Evolutionary conservation across 129 eudicot species (phyloP).

Genomic region (Arctium lappa): DNA sequence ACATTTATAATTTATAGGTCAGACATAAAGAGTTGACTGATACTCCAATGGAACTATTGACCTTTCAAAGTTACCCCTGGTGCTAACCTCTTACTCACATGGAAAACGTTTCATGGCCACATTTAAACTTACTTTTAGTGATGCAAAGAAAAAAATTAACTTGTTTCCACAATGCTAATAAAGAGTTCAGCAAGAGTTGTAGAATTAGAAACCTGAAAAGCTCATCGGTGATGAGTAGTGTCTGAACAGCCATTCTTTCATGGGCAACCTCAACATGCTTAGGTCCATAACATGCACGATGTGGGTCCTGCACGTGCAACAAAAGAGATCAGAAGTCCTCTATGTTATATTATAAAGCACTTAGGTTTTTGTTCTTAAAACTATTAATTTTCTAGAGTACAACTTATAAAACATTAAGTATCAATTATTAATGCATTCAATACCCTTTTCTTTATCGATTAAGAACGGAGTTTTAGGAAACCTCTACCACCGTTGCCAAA

Average conservation of each 20-base stretch:
- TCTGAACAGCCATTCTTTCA: slow-evolving; percentile 94
- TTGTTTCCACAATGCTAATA: background rate
- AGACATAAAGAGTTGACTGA: too few relatives aligned
- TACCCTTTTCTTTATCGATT: too few relatives aligned
- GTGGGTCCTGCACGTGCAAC: slow-evolving; percentile 53
- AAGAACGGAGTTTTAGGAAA: too few relatives aligned
- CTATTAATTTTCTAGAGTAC: background rate
- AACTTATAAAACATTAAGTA: background rate
- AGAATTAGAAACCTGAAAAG: slow-evolving; percentile 64
- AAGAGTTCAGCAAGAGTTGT: background rate
- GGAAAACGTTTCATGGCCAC: too few relatives aligned
- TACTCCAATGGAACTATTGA: too few relatives aligned
- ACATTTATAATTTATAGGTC: too few relatives aligned
- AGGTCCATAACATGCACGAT: slow-evolving; percentile 98
- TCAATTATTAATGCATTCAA: too few relatives aligned
- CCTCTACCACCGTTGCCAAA: too few relatives aligned
- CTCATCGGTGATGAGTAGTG: slow-evolving; percentile 90
- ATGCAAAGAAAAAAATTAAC: too few relatives aligned
- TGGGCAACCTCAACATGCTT: slow-evolving; percentile 97
- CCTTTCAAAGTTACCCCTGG: background rate
- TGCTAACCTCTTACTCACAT: background rate
- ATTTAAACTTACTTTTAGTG: background rate
- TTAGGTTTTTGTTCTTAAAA: background rate
- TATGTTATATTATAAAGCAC: background rate
- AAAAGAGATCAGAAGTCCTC: background rate